Evolutionary conservation across 805 yeast species (phyloP).

Genomic region (Wickerhamomyces ciferrii): DNA sequence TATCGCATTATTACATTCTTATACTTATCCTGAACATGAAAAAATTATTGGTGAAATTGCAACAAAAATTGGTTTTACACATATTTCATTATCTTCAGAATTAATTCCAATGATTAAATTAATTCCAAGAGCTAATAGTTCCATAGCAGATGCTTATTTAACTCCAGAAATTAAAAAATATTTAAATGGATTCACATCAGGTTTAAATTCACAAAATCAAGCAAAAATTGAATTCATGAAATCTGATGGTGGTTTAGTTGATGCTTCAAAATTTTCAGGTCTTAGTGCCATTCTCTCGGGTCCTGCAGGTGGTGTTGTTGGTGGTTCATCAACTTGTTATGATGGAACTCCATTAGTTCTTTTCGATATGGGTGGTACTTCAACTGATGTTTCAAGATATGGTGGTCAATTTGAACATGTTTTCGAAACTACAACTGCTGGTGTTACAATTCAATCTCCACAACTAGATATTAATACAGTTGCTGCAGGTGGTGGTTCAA

Average conservation of each 20-base stretch:
- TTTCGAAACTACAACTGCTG: slow-evolving; percentile 80
- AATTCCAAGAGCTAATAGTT: slow-evolving; percentile 70
- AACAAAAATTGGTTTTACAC: slow-evolving; percentile 55
- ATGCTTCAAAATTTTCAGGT: slow-evolving; percentile 80
- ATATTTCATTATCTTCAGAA: slow-evolving; percentile 63
- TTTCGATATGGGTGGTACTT: slow-evolving; percentile 90
- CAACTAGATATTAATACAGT: slow-evolving; percentile 79
- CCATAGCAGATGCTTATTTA: slow-evolving; percentile 77
- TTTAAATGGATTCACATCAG: slow-evolving; percentile 53
- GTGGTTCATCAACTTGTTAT: slow-evolving; percentile 80
- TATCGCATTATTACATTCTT: slow-evolving; percentile 67
- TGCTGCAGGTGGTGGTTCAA: slow-evolving; percentile 84
- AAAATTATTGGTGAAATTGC: slow-evolving; percentile 54
- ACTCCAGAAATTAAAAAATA: slow-evolving; percentile 75
- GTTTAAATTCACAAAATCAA: slow-evolving; percentile 43
- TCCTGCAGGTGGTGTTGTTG: slow-evolving; percentile 98
- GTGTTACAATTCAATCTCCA: slow-evolving; percentile 78
- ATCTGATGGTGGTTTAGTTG: slow-evolving; percentile 92
- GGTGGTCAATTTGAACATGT: slow-evolving; percentile 73
- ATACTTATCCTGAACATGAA: slow-evolving; percentile 71
- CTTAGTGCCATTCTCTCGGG: slow-evolving; percentile 86
- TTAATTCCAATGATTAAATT: slow-evolving; percentile 77
- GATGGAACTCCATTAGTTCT: slow-evolving; percentile 57
- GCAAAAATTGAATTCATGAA: slow-evolving; percentile 81
- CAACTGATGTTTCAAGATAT: slow-evolving; percentile 78